Evolutionary conservation across 2,329 filamentous ascomycete species (phyloP).

Genomic region (Fusarium sp.): DNA sequence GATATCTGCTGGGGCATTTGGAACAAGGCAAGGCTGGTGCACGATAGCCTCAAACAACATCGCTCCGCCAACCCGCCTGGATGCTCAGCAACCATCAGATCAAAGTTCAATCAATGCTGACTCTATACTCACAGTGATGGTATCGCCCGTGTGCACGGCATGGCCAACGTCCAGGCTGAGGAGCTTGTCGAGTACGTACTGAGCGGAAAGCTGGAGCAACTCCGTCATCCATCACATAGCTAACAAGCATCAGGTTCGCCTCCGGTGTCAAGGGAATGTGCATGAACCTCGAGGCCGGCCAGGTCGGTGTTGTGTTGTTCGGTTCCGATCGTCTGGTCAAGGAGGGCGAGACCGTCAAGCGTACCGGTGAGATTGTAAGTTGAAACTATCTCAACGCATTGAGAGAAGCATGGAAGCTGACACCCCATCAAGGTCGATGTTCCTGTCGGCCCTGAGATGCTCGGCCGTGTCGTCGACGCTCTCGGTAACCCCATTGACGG

Average conservation of each 20-base stretch:
- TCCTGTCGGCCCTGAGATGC: slow-evolving; percentile 89
- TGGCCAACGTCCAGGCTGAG: slow-evolving; percentile 99
- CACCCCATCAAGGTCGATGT: slow-evolving; percentile 81
- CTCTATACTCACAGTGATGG: slow-evolving; percentile 79
- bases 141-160: slow-evolving; percentile 99
- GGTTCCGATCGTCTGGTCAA: slow-evolving; percentile 99
- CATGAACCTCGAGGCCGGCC: slow-evolving; percentile 99
- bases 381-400: background rate
- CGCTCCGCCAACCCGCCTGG: slow-evolving; percentile 15
- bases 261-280: slow-evolving; percentile 99
- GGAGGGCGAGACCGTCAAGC: slow-evolving; percentile 99
- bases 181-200: slow-evolving; percentile 97
- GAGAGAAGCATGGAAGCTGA: slow-evolving; percentile 39
- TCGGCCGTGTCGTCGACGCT: slow-evolving; percentile 98
- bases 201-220: slow-evolving; percentile 18
- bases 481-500: slow-evolving; percentile 99
- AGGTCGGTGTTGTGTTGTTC: slow-evolving; percentile 99
- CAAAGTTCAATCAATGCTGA: slow-evolving; percentile 44
- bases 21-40: slow-evolving; percentile 31
- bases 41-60: slow-evolving; percentile 16
- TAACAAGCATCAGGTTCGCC: slow-evolving; percentile 78
- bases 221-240: slow-evolving; percentile 14
- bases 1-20: slow-evolving; percentile 40
- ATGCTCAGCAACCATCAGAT: slow-evolving; percentile 34
- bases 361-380: slow-evolving; percentile 98